Base-by-base conservation (phyloP, 805 yeast species). In the Candida namnaoensis region DNA sequence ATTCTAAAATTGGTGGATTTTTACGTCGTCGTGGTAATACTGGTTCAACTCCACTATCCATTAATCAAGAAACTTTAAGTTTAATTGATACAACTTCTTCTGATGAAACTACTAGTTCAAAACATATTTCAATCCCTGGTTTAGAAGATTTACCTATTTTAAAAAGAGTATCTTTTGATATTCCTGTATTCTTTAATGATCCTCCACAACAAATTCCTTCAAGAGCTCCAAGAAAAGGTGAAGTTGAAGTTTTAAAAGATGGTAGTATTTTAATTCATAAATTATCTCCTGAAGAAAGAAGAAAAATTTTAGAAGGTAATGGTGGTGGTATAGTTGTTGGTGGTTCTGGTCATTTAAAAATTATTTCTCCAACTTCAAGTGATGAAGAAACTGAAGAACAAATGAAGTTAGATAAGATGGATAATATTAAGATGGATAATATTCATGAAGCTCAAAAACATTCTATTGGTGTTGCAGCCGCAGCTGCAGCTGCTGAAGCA, bases 131-230 rank as follows among this genome's bases (percentile, higher is more conserved):
- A 26, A 57, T 59, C 10, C 75, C 75, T 2, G 75, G 75, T 0
- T 45, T 69, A 37, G 71, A 66, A 38, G 43, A 73, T 32, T 36
- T 68, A 1, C 62, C 62, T 40, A 53, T 58, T 7, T 46, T 86
- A 56, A 74, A 76, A 46, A 70, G 86, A 48, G 95, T 88, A 5
- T 71, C 82, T 0, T 90, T 90, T 64, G 87, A 88, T 3, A 68
- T 83, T 5, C 83, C 83, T 32, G 82, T 86, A 13, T 79, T 87
- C 53, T 75, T 73, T 32, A 73, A 74, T 46, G 96, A 90, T 58
- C 97, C 97, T 2, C 95, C 96, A 1, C 97, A 90, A 56, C 96
- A 88, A 57, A 84, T 90, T 46, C 97, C 97, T 3, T 83, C 95
- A 1, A 66, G 95, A 54, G 73, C 71, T 44, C 96, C 97, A 7